These are phyloP conservation scores for Podospora fimiseda DNA, from an alignment of 495 filamentous ascomycete genomes.

Conservation along the genomic window DNA sequence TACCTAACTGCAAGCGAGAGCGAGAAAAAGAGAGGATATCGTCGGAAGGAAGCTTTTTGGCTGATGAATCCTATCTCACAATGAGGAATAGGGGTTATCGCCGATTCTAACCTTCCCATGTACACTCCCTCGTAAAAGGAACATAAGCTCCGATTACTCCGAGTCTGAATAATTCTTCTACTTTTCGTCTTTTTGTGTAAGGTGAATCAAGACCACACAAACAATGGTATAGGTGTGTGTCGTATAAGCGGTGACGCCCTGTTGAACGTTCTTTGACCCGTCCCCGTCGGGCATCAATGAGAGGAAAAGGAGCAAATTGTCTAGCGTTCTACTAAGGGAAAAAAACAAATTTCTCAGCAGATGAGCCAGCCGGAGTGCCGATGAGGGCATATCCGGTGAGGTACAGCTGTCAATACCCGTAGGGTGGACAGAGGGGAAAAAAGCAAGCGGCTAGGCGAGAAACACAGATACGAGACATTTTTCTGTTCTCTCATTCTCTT, in stretches of 20 bases:
- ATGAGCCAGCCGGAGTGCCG: background rate
- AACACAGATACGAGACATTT: background rate
- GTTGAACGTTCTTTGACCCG: background rate
- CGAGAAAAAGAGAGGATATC: too few species aligned
- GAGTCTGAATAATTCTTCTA: too few species aligned
- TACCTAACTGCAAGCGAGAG: too few species aligned
- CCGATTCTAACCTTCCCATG: too few species aligned
- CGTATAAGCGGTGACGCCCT: background rate
- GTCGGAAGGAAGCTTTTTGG: too few species aligned
- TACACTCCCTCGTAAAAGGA: too few species aligned
- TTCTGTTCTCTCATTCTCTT: background rate
- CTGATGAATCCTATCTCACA: too few species aligned
- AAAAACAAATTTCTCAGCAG: background rate
- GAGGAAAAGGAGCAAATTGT: background rate
- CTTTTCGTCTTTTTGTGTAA: too few species aligned
- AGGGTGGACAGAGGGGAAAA: too few species aligned
- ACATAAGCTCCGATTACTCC: too few species aligned
- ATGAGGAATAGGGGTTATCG: too few species aligned
- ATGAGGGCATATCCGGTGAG: background rate
- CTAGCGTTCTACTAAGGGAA: too few species aligned
- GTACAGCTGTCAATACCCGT: background rate
- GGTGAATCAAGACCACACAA: background rate
- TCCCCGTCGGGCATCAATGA: background rate
- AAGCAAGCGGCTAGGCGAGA: background rate
- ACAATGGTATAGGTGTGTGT: background rate